Evolutionary conservation across 202 grass and related monocot genomes (phyloP).

Genomic region (Dendrocalamus latiflorus): DNA sequence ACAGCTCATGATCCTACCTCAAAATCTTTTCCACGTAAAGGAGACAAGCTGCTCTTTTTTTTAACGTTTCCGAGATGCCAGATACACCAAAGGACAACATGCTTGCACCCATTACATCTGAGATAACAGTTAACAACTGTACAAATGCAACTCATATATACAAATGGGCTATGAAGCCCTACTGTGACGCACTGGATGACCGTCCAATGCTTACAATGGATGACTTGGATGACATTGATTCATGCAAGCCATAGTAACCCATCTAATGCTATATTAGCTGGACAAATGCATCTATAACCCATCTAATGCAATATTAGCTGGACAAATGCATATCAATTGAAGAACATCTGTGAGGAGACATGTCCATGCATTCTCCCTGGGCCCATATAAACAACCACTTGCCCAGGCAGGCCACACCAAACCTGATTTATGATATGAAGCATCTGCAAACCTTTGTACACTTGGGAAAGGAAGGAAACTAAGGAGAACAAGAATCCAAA

Average conservation of each 20-base stretch:
- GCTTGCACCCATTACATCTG: not conserved
- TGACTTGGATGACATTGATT: conserved; percentile 3
- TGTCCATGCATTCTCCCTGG: conserved; percentile 34
- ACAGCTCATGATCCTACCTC: not conserved
- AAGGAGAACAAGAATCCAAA: conserved; percentile 42
- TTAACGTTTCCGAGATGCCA: not conserved
- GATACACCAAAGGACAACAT: conserved; percentile 14
- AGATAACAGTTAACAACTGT: conserved; percentile 13
- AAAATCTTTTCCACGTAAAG: not conserved
- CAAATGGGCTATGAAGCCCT: conserved; percentile 16
- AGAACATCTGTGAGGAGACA: conserved; percentile 30
- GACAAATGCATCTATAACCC: conserved; percentile 10
- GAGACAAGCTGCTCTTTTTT: not conserved
- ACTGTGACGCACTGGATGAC: conserved; percentile 23
- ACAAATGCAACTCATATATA: conserved; percentile 40
- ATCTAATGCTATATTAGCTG: conserved; percentile 43
- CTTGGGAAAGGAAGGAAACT: conserved; percentile 40
- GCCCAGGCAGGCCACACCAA: conserved; percentile 43
- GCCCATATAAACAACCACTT: conserved; percentile 64
- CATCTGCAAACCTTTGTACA: conserved; percentile 58
- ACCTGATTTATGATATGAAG: conserved; percentile 77
- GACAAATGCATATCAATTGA: conserved; percentile 40
- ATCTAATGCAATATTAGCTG: conserved; percentile 32
- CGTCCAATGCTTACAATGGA: conserved; percentile 26
- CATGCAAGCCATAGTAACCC: conserved; percentile 20